Base-by-base conservation (phyloP, 1,284 basidiomycete genomes). In the Phellinidium pouzarii region DNA sequence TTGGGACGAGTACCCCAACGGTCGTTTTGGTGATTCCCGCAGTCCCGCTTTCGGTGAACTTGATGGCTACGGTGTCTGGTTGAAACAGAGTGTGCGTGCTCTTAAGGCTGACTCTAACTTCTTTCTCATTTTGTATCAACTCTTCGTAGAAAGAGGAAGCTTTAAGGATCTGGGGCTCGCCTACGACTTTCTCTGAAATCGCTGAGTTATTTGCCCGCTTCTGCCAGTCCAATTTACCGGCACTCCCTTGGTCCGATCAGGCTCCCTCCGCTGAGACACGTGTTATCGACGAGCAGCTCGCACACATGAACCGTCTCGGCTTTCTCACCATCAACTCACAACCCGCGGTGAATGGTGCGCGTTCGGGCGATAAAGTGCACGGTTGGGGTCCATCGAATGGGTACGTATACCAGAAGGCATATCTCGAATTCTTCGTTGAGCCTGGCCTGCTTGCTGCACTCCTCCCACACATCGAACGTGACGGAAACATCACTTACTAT, bases 1-100 rank as follows among this genome's bases (percentile, higher is more conserved):
- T 64, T 99, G 95, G 95, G 95, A 99, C 68, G 96, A 99, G 70
- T 99, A 95, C 68, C 95, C 95, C 44, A 99, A 99, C 68, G 96
- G 95, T 59, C 89, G 95, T 59, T 99, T 96, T 65, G 96, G 95
- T 62, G 95, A 99, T 69, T 87, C 94, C 11, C 82, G 95, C 56
- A 91, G 87, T 76, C 95, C 95, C 20, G 96, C 96, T 2, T 99
- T 96, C 62, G 95, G 95, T 64, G 96, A 99, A 70, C 75, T 98
- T 53, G 95, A 99, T 64, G 94, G 94, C 3, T 98, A 95, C 67
- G 91, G 91, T 52, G 80, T 93, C 47, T 87, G 78, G 68, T 81
- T 92, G 64, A 87, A 91, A 66, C 86, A 93, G 66, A 77, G 84
- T 55, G 85, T 90, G 62, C 55, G 84, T 71, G 34, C 19, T 43